Base-by-base conservation (phyloP, 139 green algal genomes). In the Penium margaritaceum region DNA sequence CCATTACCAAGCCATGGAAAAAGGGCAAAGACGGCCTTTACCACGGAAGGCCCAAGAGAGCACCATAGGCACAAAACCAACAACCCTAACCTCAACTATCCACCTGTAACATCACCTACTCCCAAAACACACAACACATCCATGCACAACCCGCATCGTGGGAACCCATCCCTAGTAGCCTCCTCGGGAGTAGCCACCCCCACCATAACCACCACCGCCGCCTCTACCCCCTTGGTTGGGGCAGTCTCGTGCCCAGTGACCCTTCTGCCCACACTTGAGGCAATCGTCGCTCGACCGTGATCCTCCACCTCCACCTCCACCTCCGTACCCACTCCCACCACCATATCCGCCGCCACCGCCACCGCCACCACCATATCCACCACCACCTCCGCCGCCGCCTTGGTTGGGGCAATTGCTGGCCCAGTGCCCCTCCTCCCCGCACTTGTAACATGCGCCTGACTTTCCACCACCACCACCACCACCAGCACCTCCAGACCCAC, bases 241-340 rank as follows among this genome's bases (percentile, higher is more conserved):
- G 63, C 81, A 86, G 19, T 84, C 66, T 17, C 44, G 58, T 9
- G 77, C 77, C 72, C 72, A 86, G 54, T 86, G 81, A 43, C 81
- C 81, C 0, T 32, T 37, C 6, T 67, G 24, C 5, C 77, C 76
- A 67, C 81, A 85, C 70, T 84, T 84, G 62, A 66, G 78, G 51
- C 81, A 85, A 6, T n/a, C n/a, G n/a, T n/a, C n/a, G n/a, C n/a
- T n/a, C n/a, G n/a, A n/a, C n/a, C n/a, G n/a, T 57, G n/a, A 75
- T 19, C 58, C 69, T 41, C 67, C 67, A 36, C 67, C 44, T 1
- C 58, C 77, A 0, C 54, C 54, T 14, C 67, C 82, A 35, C 81
- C 58, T 1, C 24, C 54, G 6, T 43, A 74, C n/a, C 30, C 44
- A 33, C 54, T 34, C 5, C 61, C 44, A 32, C 62, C 70, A n/a